Conservation (phyloP, 2,329 filamentous ascomycete genomes). For the Venturia effusa region DNA sequence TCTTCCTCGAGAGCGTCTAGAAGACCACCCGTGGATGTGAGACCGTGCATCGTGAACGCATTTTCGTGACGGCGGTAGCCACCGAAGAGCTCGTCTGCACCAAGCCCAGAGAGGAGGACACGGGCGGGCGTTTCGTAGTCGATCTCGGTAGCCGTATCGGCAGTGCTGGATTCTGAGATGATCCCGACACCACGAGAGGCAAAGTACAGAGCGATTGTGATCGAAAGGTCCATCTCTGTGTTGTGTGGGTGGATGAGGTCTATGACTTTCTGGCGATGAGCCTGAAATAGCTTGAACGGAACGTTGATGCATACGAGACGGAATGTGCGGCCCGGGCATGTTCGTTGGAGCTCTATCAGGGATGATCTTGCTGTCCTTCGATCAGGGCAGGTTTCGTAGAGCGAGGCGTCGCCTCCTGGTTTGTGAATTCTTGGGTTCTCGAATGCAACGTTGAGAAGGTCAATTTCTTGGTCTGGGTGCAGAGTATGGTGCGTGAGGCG, state of each 20-base stretch:
- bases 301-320: conserved; percentile 80
- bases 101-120: conserved; percentile 82
- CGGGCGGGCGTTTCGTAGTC: conserved; percentile 61
- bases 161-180: conserved; percentile 24
- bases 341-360: conserved; percentile 57
- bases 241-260: conserved; percentile 84
- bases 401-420: conserved; percentile 24
- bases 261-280: conserved; percentile 59
- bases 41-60: conserved; percentile 61
- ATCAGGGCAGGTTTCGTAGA: conserved; percentile 80
- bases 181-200: conserved; percentile 63
- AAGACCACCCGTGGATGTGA: conserved; percentile 45
- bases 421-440: conserved; percentile 68
- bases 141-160: conserved; percentile 11
- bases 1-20: conserved; percentile 78
- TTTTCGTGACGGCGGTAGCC: conserved; percentile 78
- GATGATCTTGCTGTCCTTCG: conserved; percentile 75
- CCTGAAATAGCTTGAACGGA: conserved; percentile 62
- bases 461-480: conserved; percentile 57
- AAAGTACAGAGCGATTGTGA: conserved; percentile 89
- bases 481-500: conserved; percentile 69
- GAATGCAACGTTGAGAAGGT: conserved; percentile 92
- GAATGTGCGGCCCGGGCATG: conserved; percentile 65
- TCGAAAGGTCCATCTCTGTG: conserved; percentile 97
- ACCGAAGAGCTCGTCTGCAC: conserved; percentile 92